Conservation (phyloP, 2,329 filamentous ascomycete species). For the Aspergillus ruber region DNA sequence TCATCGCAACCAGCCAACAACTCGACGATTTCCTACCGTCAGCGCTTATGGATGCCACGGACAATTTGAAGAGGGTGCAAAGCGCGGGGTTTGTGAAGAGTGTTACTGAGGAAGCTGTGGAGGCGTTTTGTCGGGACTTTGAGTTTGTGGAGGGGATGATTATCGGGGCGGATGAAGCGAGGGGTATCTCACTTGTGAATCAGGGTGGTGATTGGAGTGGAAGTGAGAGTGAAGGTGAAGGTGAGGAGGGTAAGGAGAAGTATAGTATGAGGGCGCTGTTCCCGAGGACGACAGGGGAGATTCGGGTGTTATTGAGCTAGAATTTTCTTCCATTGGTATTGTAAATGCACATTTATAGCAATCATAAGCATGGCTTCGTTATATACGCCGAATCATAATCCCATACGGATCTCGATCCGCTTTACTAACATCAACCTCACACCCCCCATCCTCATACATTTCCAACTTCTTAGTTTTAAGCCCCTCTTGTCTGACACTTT, state of each 20-base stretch:
- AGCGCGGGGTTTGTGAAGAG: slow-evolving; percentile 65
- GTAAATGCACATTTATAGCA: too few relatives aligned
- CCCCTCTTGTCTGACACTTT: slow-evolving; percentile 39
- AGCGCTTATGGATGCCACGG: slow-evolving; percentile 83
- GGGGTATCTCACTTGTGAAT: slow-evolving; percentile 27
- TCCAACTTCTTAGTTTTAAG: slow-evolving; percentile 30
- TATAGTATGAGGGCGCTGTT: slow-evolving; percentile 50
- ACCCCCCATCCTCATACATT: slow-evolving; percentile 47
- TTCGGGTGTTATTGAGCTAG: slow-evolving; percentile 56
- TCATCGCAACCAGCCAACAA: slow-evolving; percentile 65
- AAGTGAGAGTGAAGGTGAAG: slow-evolving; percentile 14
- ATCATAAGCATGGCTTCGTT: too few relatives aligned
- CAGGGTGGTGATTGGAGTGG: slow-evolving; percentile 18
- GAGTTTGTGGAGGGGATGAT: slow-evolving; percentile 60
- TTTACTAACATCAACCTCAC: slow-evolving; percentile 67
- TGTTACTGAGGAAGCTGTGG: slow-evolving; percentile 75
- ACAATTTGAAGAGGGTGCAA: slow-evolving; percentile 68
- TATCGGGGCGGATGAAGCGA: slow-evolving; percentile 51
- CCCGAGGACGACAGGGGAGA: slow-evolving; percentile 59
- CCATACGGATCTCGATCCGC: slow-evolving; percentile 83
- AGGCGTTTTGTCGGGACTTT: slow-evolving; percentile 80
- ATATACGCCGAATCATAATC: slow-evolving; percentile 49
- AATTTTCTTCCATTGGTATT: too few relatives aligned
- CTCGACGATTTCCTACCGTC: slow-evolving; percentile 90
- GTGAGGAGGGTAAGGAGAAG: slow-evolving; percentile 23